phyloP scores from a whole-genome alignment of 116 monocot species.

The Thalassia testudinum region DNA sequence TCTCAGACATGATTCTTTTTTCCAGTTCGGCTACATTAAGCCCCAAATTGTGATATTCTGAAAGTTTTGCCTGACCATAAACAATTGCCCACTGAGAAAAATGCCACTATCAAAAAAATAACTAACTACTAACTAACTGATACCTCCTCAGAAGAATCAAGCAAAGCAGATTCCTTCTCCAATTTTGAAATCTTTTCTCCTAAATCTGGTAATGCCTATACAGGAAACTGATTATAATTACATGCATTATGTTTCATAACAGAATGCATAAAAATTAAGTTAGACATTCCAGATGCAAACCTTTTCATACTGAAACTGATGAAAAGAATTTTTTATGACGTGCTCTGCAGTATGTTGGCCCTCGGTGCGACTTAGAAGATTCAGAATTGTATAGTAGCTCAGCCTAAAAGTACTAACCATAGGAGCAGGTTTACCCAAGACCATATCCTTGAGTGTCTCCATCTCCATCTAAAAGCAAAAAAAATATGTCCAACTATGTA shows the following conservation, averaged over 20 bases:
- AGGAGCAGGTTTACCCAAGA: constrained; percentile 95
- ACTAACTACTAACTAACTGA: background rate
- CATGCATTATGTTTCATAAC: background rate
- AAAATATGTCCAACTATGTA: background rate
- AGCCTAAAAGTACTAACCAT: constrained; percentile 96
- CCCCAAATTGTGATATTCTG: constrained; percentile 80
- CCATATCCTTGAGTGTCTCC: constrained; percentile 84
- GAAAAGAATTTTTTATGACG: constrained; percentile 97
- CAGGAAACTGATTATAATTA: background rate
- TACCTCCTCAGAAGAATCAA: constrained; percentile 91
- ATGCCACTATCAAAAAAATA: too few relatives aligned
- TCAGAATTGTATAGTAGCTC: constrained; percentile 95
- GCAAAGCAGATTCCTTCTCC: constrained; percentile 77
- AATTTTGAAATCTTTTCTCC: constrained; percentile 50
- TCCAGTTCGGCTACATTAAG: constrained; percentile 79
- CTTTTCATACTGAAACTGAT: constrained; percentile 99
- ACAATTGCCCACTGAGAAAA: too few relatives aligned
- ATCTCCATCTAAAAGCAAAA: constrained; percentile 78
- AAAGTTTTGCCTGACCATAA: constrained; percentile 44
- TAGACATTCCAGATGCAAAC: constrained; percentile 18
- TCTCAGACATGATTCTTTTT: constrained; percentile 88
- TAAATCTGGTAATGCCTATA: constrained; percentile 78
- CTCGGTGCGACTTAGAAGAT: constrained; percentile 90
- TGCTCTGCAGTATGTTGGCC: constrained; percentile 99
- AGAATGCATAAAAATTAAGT: background rate